These are phyloP conservation scores for Cryptococcus deneoformans DNA, from an alignment of 1,284 basidiomycete species.

Conservation along the genomic window DNA sequence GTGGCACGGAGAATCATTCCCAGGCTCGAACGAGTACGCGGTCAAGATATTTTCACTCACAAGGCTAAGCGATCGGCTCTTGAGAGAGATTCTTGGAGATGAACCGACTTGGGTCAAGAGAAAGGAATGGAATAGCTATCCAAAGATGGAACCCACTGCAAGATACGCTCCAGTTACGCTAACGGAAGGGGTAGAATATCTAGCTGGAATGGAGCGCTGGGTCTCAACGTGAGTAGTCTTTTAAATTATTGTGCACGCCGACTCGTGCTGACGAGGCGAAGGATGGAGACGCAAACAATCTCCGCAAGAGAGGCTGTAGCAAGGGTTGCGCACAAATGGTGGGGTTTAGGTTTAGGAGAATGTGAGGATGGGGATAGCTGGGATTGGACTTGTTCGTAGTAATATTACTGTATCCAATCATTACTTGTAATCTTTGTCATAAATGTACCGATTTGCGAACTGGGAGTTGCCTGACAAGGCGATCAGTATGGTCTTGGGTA, in stretches of 20 bases:
- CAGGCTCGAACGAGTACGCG: slow-evolving; percentile 57
- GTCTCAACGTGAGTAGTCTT: slow-evolving; percentile 48
- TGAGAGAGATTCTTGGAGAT: slow-evolving; percentile 54
- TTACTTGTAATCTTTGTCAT: too few relatives aligned
- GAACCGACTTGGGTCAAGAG: slow-evolving; percentile 77
- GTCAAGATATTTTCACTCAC: slow-evolving; percentile 85
- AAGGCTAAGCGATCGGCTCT: slow-evolving; percentile 63
- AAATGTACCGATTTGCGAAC: too few relatives aligned
- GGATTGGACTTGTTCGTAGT: slow-evolving; percentile 42
- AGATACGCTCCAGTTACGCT: slow-evolving; percentile 73
- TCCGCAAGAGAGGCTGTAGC: slow-evolving; percentile 80
- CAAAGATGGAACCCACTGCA: slow-evolving; percentile 60
- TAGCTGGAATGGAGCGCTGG: slow-evolving; percentile 82
- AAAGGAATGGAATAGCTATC: slow-evolving; percentile 61
- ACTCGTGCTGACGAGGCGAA: slow-evolving; percentile 58
- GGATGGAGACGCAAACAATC: slow-evolving; percentile 88
- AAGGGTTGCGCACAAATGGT: slow-evolving; percentile 66
- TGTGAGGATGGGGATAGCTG: slow-evolving; percentile 40
- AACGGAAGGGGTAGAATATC: slow-evolving; percentile 74
- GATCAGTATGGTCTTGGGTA: too few relatives aligned
- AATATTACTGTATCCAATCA: too few relatives aligned
- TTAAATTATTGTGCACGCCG: slow-evolving; percentile 29
- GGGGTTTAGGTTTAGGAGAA: slow-evolving; percentile 43
- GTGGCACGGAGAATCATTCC: slow-evolving; percentile 66
- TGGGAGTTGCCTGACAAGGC: too few relatives aligned